Evolutionary conservation across 176 grass and related monocot genomes (phyloP), one percentile per base, ranked within the genome.

Genomic region (Rhipidocladum racemiflorum): DNA sequence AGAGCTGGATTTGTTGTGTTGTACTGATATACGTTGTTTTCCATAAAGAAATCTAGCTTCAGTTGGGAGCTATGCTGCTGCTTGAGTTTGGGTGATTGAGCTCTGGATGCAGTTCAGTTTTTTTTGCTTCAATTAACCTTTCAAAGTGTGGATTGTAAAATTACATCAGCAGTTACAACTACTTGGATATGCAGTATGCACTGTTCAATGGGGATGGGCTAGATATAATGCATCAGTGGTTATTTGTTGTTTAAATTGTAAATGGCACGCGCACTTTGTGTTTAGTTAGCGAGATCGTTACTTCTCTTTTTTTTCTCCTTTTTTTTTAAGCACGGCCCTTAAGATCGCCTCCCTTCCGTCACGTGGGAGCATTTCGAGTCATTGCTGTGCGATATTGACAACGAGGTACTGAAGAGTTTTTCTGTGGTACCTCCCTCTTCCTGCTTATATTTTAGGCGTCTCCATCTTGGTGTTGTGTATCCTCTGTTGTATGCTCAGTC

Each of bases 341-440:
- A 97, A 93, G 94, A 93, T 93, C 75, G 87, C 86, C 94, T 97
- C 84, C 84, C 91, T 81, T 84, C 51, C 46, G 76, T 80, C 20
- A 67, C 44, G 28, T 93, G 91, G 94, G 90, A 93, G 89, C 70
- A 84, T 91, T 83, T 97, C 55, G 94, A 97, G 91, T 93, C 94
- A 93, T 97, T 79, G 84, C 89, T 83, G 84, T 76, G 94, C 94
- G 30, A 97, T 18, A 97, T 78, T 65, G 80, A 91, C 28, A 25
- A 50, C 25, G 24, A 81, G 69, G 17, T 6, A 54, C 60, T 23
- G 70, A 54, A 86, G 94, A 88, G 89, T 97, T 85, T 77, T 93
- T 91, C 94, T 91, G 81, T 97, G 86, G 74, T 14, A 14, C 62
- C 49, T 89, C 70, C 45, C 70, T 83, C 82, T 88, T 80, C 74